phyloP scores from a whole-genome alignment of 1,284 basidiomycete species.

The Ganoderma lucidum region DNA sequence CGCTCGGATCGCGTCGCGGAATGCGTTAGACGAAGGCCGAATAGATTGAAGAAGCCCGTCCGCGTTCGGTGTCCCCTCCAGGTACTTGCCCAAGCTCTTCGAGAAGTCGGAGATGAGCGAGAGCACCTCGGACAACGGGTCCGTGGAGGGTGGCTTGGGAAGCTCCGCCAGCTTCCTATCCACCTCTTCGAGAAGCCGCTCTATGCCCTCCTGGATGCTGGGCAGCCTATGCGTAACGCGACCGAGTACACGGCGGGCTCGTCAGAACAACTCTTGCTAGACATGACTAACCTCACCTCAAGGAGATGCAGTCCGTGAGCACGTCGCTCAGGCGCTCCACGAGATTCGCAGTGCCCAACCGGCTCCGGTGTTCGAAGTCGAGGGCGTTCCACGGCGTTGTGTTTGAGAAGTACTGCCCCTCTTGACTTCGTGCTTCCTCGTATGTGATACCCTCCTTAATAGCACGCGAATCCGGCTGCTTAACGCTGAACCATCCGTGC shows the following conservation, averaged over 20 bases:
- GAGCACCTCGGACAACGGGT: constrained; percentile 64
- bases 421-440: constrained; percentile 62
- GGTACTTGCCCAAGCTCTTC: constrained; percentile 50
- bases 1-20: constrained; percentile 53
- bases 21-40: constrained; percentile 55
- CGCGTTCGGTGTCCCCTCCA: constrained; percentile 59
- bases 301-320: constrained; percentile 51
- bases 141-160: constrained; percentile 59
- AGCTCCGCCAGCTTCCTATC: constrained; percentile 48
- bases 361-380: constrained; percentile 55
- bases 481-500: constrained; percentile 79
- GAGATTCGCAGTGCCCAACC: constrained; percentile 62
- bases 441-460: constrained; percentile 65
- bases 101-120: constrained; percentile 55
- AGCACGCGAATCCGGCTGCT: constrained; percentile 69
- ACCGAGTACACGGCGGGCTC: background rate
- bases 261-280: too few relatives aligned
- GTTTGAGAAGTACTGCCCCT: constrained; percentile 73
- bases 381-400: constrained; percentile 64
- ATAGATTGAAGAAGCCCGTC: constrained; percentile 63
- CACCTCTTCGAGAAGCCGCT: constrained; percentile 51
- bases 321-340: constrained; percentile 47
- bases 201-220: constrained; percentile 59
- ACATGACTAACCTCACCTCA: constrained; percentile 37
- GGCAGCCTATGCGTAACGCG: constrained; percentile 61